phyloP scores from a whole-genome alignment of 169 alveolate species.

The Plasmodium gallinaceum region DNA sequence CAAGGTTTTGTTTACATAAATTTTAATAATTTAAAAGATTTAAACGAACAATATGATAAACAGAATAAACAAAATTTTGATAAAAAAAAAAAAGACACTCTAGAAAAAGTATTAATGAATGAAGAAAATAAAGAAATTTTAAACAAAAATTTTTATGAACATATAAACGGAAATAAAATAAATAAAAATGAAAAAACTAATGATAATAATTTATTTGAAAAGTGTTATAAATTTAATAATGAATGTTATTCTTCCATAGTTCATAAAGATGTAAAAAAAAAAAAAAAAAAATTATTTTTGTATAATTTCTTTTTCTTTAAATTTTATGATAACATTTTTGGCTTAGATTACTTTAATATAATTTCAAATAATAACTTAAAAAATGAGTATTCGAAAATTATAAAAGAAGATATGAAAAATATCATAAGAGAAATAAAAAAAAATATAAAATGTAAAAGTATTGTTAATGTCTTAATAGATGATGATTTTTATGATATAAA shows the following conservation, averaged over 20 bases:
- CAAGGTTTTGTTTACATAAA: constrained; percentile 13
- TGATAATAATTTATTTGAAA: not conserved
- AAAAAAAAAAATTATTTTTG: constrained; percentile 15
- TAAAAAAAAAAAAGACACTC: not conserved
- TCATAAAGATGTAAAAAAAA: not conserved
- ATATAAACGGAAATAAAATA: not conserved
- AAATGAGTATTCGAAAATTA: not conserved
- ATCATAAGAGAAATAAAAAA: not conserved
- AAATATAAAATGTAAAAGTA: constrained; percentile 6
- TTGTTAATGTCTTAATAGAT: constrained; percentile 32
- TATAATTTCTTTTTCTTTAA: constrained; percentile 27
- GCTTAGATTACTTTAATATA: not conserved
- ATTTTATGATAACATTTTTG: constrained; percentile 11
- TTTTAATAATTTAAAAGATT: not conserved
- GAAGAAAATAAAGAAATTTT: not conserved
- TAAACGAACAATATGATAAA: not conserved
- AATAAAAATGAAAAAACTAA: not conserved
- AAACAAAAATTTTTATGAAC: not conserved
- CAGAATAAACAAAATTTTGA: not conserved
- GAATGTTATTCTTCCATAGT: not conserved
- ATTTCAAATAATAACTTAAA: not conserved
- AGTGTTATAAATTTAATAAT: not conserved
- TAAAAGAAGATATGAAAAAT: constrained; percentile 18
- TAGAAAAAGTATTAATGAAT: not conserved
- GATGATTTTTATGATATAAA: constrained; percentile 33